Evolutionary conservation across 805 yeast species (phyloP).

Genomic region (Monosporozyma servazzii): DNA sequence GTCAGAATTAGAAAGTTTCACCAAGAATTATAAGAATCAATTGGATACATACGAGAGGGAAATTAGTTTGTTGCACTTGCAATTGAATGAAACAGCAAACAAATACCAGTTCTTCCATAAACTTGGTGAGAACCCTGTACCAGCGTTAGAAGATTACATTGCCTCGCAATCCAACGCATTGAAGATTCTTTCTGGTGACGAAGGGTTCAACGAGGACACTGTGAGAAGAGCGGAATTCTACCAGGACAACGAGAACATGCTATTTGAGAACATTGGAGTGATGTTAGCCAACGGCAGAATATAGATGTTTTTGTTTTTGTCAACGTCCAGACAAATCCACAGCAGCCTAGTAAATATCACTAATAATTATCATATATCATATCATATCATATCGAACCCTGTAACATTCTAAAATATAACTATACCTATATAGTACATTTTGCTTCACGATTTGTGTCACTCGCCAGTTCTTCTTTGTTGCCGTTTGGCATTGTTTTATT

Average conservation of each 20-base stretch:
- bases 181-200: slow-evolving; percentile 82
- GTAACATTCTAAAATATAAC: too few relatives aligned
- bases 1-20: slow-evolving; percentile 23
- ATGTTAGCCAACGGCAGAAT: slow-evolving; percentile 41
- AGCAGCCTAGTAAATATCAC: too few relatives aligned
- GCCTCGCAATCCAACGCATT: slow-evolving; percentile 77
- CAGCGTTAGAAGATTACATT: slow-evolving; percentile 62
- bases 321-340: too few relatives aligned
- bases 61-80: slow-evolving; percentile 37
- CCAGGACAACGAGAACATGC: slow-evolving; percentile 52
- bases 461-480: too few relatives aligned
- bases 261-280: slow-evolving; percentile 71
- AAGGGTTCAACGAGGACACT: slow-evolving; percentile 78
- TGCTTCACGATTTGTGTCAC: too few relatives aligned
- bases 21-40: slow-evolving; percentile 31
- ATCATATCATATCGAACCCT: too few relatives aligned
- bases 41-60: slow-evolving; percentile 37
- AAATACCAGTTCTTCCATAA: slow-evolving; percentile 73
- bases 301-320: slow-evolving; percentile 3
- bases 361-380: too few relatives aligned
- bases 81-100: slow-evolving; percentile 44
- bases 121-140: slow-evolving; percentile 67
- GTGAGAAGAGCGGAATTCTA: slow-evolving; percentile 81
- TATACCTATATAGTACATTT: background rate
- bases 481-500: too few relatives aligned